Evolutionary conservation across 2,329 filamentous ascomycete species (phyloP).

Genomic region (Trichoderma gracile): DNA sequence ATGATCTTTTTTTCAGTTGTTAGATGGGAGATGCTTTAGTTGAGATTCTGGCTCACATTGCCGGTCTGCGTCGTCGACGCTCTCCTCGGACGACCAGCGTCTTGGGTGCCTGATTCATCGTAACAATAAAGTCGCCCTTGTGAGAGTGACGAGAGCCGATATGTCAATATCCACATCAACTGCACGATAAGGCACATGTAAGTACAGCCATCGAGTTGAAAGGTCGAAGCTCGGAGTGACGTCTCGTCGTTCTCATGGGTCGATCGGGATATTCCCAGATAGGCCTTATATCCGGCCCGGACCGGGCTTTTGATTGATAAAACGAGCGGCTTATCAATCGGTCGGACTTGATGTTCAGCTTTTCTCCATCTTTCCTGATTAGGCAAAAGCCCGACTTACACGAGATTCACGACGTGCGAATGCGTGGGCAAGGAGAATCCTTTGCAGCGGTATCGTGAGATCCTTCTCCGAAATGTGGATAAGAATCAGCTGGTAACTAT

Average conservation of each 20-base stretch:
- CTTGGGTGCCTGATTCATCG: slow-evolving; percentile 2
- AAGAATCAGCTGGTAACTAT: background rate
- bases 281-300: slow-evolving; percentile 3
- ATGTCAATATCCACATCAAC: background rate
- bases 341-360: background rate
- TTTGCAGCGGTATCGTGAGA: background rate
- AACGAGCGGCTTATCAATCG: slow-evolving; percentile 17
- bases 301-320: background rate
- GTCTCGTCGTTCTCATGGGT: background rate
- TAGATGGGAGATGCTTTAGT: background rate
- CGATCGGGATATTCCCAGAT: slow-evolving; percentile 10
- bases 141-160: background rate
- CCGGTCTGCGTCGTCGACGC: slow-evolving; percentile 35
- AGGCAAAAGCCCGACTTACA: slow-evolving; percentile 15
- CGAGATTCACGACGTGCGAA: background rate
- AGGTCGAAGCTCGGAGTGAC: background rate
- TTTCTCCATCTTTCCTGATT: slow-evolving; percentile 31
- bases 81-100: slow-evolving; percentile 29
- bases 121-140: no score
- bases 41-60: slow-evolving; percentile 31
- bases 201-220: background rate
- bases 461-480: slow-evolving; percentile 6
- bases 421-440: background rate
- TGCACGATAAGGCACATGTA: background rate
- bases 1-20: slow-evolving; percentile 39